Evolutionary conservation across 257 asterid genomes (phyloP), one percentile per base, ranked within the genome.

Genomic region (Gynochthodes officinalis): DNA sequence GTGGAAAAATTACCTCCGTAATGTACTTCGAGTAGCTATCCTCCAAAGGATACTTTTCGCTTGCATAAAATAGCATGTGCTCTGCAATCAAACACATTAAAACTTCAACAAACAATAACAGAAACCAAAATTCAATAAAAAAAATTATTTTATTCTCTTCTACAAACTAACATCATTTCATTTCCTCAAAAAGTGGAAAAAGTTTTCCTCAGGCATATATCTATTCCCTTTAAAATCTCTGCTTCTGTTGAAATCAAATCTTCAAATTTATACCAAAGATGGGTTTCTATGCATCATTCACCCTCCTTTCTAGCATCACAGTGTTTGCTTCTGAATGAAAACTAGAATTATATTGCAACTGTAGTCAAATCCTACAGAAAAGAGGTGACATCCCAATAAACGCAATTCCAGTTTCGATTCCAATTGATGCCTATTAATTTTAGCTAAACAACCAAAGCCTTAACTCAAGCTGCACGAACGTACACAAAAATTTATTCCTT

Each of bases 61-160:
- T 95, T 37, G 99, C 96, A 82, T 92, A 95, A 81, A 95, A 94
- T 67, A 95, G 87, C 99, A 95, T 95, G 78, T 95, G 99, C 73
- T 91, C 99, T 95, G 93, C 69, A 84, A 79, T 35, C 44, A 19
- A 78, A 63, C 39, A 53, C 48, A 82, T 39, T 23, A 48, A 49
- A n/a, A 25, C 78, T 44, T 28, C 12, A 39, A 44, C 23, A 46
- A 42, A 11, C n/a, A 6, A 3, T 49, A 55, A 58, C 0, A 30
- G n/a, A 43, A 58, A 18, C 30, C 2, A 64, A 11, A 63, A 18
- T 61, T 61, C 52, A 21, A 21, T 1, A 6, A 0, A 64, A 63
- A 37, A 7, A 35, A 32, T n/a, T n/a, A 23, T 63, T 18, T 18
- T 5, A 33, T 18, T 37, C 12, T 16, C 18, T 62, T 64, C 25